Percentiles rank a stretch among this genome's conserved stretches.
Evolutionary conservation across 2,329 filamentous ascomycete species (phyloP).

Genomic region (Aspergillus pseudotamarii): DNA sequence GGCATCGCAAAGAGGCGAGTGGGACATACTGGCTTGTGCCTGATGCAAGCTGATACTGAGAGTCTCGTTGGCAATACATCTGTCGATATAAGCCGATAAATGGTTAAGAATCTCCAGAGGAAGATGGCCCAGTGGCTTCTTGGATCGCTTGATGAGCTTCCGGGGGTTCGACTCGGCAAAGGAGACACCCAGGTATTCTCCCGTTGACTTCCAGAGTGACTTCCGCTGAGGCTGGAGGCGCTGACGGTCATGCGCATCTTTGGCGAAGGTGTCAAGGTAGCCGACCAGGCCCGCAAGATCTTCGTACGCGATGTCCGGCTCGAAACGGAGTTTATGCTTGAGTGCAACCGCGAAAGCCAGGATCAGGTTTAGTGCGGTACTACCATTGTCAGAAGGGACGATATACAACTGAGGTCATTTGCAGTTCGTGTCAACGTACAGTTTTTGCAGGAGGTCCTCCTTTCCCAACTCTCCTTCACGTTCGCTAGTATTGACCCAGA

Average conservation of each 20-base stretch:
- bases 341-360: slow-evolving; percentile 75
- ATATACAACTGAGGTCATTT: neutral
- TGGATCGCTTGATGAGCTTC: slow-evolving; percentile 73
- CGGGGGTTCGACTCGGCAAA: slow-evolving; percentile 79
- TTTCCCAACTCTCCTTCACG: slow-evolving; percentile 62
- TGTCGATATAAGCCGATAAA: slow-evolving; percentile 67
- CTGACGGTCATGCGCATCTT: slow-evolving; percentile 53
- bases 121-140: slow-evolving; percentile 76
- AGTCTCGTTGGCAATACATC: slow-evolving; percentile 52
- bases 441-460: slow-evolving; percentile 69
- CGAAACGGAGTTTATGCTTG: slow-evolving; percentile 82
- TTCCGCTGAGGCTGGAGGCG: slow-evolving; percentile 44
- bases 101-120: slow-evolving; percentile 79
- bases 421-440: slow-evolving; percentile 41
- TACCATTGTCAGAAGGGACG: slow-evolving; percentile 20
- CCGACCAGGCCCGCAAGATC: slow-evolving; percentile 71
- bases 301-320: slow-evolving; percentile 76
- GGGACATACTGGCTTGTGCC: slow-evolving; percentile 37
- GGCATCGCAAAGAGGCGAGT: neutral
- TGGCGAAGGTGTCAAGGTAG: slow-evolving; percentile 76
- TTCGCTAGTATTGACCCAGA: slow-evolving; percentile 78
- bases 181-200: slow-evolving; percentile 74
- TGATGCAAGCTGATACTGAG: slow-evolving; percentile 41
- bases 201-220: slow-evolving; percentile 63
- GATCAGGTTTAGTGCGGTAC: slow-evolving; percentile 73